Base-by-base conservation (phyloP, 2,329 filamentous ascomycete genomes). In the Fusarium chlamydosporum region DNA sequence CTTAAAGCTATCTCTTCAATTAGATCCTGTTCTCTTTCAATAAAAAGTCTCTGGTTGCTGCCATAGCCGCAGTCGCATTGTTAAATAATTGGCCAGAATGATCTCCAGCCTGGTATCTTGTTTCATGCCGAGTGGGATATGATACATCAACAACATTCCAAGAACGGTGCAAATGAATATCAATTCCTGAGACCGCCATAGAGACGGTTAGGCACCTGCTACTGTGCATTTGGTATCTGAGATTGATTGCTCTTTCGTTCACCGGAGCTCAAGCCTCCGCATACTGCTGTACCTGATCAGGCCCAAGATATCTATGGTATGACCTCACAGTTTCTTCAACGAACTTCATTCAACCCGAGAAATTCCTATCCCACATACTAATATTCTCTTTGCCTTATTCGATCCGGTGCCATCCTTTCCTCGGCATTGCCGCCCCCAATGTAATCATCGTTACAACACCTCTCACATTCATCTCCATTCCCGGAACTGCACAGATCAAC, bases 401-500 rank as follows among this genome's bases (percentile, higher is more conserved):
- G n/a, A n/a, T 20, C 13, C 16, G 33, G n/a, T 37, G 23, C 13
- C 38, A 16, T n/a, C 20, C 15, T 9, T 15, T 34, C 16, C 16
- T 38, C 16, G 26, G 23, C n/a, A 50, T 29, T 23, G 23, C 23
- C 16, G 47, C 33, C 47, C 33, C 34, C 47, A 20, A 29, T 50
- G 46, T 16, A 50, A 27, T n/a, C 47, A 40, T 38, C n/a, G 12
- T 38, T 45, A 31, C 42, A 45, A 16, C n/a, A 45, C 27, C 7
- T n/a, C 27, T 18, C 29, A 29, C 42, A 31, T 31, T 16, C 7
- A 27, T 45, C 42, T 18, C 16, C 42, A 18, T 37, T 37, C 16
- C 42, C 11, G 38, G 15, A 38, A 10, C 34, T 51, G 23, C 33
- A 27, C 40, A 61, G 38, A 62, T 46, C 29, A 62, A 27, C 8